Evolutionary conservation across 2,329 filamentous ascomycete genomes (phyloP), one percentile per base, ranked within the genome.

Genomic region (Ceratocystis lukuohia): DNA sequence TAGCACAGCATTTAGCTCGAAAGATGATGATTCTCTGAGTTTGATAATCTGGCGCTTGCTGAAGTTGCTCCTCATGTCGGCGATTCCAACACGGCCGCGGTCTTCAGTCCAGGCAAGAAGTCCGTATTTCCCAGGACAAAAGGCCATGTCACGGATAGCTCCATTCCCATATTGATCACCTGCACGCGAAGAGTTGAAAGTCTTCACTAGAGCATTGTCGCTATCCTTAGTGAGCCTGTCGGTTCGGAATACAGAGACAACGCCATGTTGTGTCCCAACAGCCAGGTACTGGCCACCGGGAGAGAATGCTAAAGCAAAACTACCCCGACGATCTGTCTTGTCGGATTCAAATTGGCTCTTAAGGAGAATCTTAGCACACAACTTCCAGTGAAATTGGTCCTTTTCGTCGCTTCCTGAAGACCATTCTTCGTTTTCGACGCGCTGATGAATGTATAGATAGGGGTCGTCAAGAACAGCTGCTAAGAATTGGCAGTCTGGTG

Each of bases 51-150:
- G 89, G 59, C 86, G 84, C 64, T 84, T 80, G 61, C 81, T 78
- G 69, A 90, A 85, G 25, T 86, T 83, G 70, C 79, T 82, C 37
- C 89, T 82, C 62, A 89, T 76, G 74, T 94, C 89, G 4, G 87
- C 87, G 48, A 93, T 79, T 46, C 88, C 89, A 17, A 92, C 80
- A 66, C 85, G 81, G 2, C 87, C 88, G 69, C 89, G 87, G 71
- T 96, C 89, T 75, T 99, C 94, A 7, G 91, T 89, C 92, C 94
- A 97, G 5, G 95, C 88, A 50, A 99, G 78, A 20, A 99, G 82
- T 73, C 96, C 93, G 79, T 88, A 93, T 0, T 92, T 90, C 1
- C 89, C 88, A 0, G 93, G 92, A 3, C 89, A 91, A 73, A 99
- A 99, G 1, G 88, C 82, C 88, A 97, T 95, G 69, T 91, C 90